Percentiles rank a stretch among this genome's conserved stretches.
phyloP scores from a whole-genome alignment of 2,329 filamentous ascomycete genomes.

The Fusarium verticillioides region DNA sequence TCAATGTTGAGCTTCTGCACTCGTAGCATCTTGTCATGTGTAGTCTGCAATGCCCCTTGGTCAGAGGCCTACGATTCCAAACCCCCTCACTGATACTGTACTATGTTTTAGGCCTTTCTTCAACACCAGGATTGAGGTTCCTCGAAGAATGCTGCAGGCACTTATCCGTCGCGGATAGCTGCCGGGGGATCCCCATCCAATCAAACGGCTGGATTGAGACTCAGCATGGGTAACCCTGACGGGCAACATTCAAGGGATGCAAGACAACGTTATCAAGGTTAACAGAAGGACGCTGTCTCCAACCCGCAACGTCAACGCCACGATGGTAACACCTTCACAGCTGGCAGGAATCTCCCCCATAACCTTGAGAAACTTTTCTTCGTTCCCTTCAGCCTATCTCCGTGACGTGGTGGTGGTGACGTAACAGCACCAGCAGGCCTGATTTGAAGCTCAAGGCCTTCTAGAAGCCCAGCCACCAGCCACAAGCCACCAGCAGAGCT shows the following conservation, averaged over 20 bases:
- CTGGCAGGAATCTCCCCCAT: background rate
- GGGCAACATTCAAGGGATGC: conserved; percentile 11
- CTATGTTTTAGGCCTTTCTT: conserved; percentile 1
- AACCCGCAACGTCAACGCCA: conserved; percentile 14
- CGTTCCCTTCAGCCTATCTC: background rate
- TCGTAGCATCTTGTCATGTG: background rate
- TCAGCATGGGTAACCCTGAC: conserved; percentile 21
- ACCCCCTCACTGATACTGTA: background rate
- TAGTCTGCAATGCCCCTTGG: conserved; percentile 3
- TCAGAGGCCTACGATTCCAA: background rate
- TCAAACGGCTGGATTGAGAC: background rate
- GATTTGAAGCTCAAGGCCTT: background rate
- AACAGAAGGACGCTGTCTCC: conserved; percentile 19
- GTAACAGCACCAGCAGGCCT: conserved; percentile 4
- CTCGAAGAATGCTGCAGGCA: conserved; percentile 17
- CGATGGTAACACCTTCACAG: background rate
- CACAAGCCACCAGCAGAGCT: background rate
- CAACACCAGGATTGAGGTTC: background rate
- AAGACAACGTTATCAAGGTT: conserved; percentile 24
- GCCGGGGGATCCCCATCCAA: conserved; percentile 25
- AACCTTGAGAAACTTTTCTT: background rate
- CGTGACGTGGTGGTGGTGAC: conserved; percentile 21
- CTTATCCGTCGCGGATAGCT: conserved; percentile 27
- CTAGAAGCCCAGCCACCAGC: background rate
- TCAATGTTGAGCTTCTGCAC: background rate